These are phyloP conservation scores for Pichia phayaonensis DNA, from an alignment of 805 yeast species.

Conservation along the genomic window DNA sequence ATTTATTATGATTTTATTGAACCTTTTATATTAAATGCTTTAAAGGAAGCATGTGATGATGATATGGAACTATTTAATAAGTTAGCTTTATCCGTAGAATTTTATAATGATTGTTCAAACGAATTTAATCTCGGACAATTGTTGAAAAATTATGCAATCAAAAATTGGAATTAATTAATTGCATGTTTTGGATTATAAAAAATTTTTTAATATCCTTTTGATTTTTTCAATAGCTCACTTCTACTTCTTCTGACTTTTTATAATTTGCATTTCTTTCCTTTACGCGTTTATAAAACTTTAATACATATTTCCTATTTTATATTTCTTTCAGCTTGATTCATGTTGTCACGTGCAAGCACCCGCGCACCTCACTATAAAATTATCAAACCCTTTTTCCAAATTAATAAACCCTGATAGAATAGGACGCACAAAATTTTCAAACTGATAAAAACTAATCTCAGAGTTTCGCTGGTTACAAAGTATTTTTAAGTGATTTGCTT, in stretches of 20 bases:
- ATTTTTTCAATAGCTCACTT: neutral
- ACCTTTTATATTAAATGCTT: constrained; percentile 20
- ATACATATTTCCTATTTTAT: too few species aligned
- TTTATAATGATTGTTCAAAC: constrained; percentile 27
- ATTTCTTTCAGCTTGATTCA: neutral
- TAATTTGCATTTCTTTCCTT: neutral
- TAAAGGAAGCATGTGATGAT: constrained; percentile 17
- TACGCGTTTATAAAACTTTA: neutral
- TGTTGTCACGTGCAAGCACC: neutral
- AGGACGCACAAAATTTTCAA: neutral
- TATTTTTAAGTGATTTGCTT: too few species aligned
- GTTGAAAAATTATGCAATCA: constrained; percentile 33
- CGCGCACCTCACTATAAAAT: neutral
- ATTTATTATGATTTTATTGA: constrained; percentile 75
- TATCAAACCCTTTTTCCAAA: neutral
- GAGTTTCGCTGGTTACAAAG: neutral
- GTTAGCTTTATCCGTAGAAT: constrained; percentile 9
- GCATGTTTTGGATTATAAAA: neutral
- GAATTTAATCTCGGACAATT: constrained; percentile 39
- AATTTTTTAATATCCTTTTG: neutral
- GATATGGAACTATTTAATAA: constrained; percentile 10
- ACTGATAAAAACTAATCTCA: neutral
- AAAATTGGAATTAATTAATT: constrained; percentile 23
- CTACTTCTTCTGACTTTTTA: neutral
- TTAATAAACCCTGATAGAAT: neutral